A percentile compares a stretch with the other conserved stretches of the same genome.
These are phyloP conservation scores for Neoarthrinium moseri DNA, from an alignment of 2,329 filamentous ascomycete species.

Conservation along the genomic window DNA sequence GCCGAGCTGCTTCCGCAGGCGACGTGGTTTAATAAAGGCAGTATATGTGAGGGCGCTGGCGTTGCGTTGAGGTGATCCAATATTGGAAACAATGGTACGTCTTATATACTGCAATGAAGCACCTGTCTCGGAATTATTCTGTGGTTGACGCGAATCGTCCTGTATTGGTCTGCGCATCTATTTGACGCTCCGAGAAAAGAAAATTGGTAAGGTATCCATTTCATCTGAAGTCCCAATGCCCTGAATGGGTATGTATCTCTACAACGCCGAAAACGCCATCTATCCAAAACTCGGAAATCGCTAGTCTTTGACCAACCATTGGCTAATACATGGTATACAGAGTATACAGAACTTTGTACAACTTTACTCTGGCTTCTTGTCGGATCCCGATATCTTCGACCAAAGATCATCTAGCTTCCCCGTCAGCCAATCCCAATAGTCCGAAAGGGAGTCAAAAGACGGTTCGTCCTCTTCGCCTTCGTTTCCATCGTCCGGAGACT, in stretches of 20 bases:
- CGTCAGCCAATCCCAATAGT: constrained; percentile 52
- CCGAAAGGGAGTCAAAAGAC: constrained; percentile 27
- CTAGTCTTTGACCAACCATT: too few relatives aligned
- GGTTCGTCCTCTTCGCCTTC: constrained; percentile 20
- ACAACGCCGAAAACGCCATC: too few relatives aligned
- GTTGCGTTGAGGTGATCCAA: constrained; percentile 14
- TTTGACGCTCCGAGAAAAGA: too few relatives aligned
- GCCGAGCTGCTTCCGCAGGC: constrained; percentile 47
- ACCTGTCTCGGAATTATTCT: too few relatives aligned
- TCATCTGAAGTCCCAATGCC: too few relatives aligned
- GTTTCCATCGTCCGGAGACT: constrained; percentile 1
- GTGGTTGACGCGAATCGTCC: too few relatives aligned
- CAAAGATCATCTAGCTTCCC: constrained; percentile 45
- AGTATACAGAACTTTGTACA: background rate
- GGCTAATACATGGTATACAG: too few relatives aligned
- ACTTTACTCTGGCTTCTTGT: background rate
- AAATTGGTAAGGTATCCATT: too few relatives aligned
- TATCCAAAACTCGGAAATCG: background rate
- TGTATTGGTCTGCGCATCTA: too few relatives aligned
- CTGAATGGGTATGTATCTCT: too few relatives aligned
- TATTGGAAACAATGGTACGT: too few relatives aligned
- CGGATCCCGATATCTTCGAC: constrained; percentile 39
- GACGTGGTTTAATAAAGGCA: constrained; percentile 51
- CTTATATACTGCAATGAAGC: too few relatives aligned
- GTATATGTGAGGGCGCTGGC: constrained; percentile 46